phyloP scores from a whole-genome alignment of 768 basidiomycete genomes.

The Lepiota subincarnata region DNA sequence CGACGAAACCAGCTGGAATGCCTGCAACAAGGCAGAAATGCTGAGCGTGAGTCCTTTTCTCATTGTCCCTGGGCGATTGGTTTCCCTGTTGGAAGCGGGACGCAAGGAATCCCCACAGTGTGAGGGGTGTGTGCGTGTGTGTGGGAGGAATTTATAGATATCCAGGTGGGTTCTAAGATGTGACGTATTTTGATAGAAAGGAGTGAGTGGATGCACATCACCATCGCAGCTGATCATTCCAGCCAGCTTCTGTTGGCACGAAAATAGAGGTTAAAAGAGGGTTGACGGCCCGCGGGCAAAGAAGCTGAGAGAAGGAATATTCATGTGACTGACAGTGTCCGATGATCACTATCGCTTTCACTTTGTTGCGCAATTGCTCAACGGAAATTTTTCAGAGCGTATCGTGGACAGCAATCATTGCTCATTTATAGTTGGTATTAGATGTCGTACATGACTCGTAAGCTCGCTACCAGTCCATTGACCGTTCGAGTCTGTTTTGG shows the following conservation, averaged over 20 bases:
- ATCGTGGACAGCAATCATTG: constrained; percentile 1
- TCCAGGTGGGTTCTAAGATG: neutral
- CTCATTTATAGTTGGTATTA: neutral
- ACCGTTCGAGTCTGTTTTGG: too few relatives aligned
- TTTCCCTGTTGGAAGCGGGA: neutral
- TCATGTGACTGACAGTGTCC: neutral
- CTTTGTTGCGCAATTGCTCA: neutral
- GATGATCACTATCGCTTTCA: constrained; percentile 2
- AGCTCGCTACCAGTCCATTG: too few relatives aligned
- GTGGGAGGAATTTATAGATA: neutral
- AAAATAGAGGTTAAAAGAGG: neutral
- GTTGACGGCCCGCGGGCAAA: neutral
- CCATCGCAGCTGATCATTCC: neutral
- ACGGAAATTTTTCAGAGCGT: neutral
- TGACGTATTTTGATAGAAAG: neutral
- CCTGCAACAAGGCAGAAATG: neutral
- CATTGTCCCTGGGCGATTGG: neutral
- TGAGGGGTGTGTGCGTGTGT: too few relatives aligned
- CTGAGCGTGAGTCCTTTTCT: neutral
- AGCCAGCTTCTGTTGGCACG: neutral
- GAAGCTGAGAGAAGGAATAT: neutral
- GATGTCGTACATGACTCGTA: neutral
- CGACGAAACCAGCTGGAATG: neutral
- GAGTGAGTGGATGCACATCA: too few relatives aligned
- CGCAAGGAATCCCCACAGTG: neutral